Base-by-base conservation (phyloP, 495 filamentous ascomycete species). In the Articulospora tetracladia region DNA sequence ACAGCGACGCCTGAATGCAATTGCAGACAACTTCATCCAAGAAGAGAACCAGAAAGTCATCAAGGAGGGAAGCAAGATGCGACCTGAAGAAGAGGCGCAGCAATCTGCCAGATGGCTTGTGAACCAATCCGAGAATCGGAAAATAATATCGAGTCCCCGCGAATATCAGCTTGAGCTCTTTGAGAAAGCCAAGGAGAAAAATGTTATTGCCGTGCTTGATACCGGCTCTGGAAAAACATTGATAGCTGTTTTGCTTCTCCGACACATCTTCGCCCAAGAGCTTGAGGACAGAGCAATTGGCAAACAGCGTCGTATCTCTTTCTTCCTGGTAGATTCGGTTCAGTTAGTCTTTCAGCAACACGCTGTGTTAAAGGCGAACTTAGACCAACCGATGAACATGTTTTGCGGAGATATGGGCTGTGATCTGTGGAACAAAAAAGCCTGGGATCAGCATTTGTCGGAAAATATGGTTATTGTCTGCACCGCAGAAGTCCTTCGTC, bases 201-300 rank as follows among this genome's bases (percentile, higher is more conserved):
- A 98, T 65, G 93, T 86, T 15, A 96, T 98, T 67, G 94, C 93
- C 1, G 95, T 98, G 13, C 80, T 98, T n/a, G 92, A 96, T 69
- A 97, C 94, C 34, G 93, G 94, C 36, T 92, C 95, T n/a, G 94
- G 94, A 17, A 98, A 98, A 70, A 98, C 94, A 0, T 77, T 97
- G 24, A 97, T 98, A 66, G 94, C 95, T 0, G 93, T 92, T 17
- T 77, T 98, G 27, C 82, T 98, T 6, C 76, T 98, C 19, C 86
- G 86, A 48, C 82, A 94, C 63, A 83, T 86, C 22, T 76, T 98
- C 19, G 83, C 92, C 25, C 77, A 86, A 57, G 94, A 98, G 72
- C 74, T 97, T 7, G 85, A 90, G 55, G 74, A 85, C 62, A 82
- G 95, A 32, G 79, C 73, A 1, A 65, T 71, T 22, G 90, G 86